These are phyloP conservation scores for Lachancea cidri DNA, from an alignment of 805 yeast genomes.

Conservation along the genomic window DNA sequence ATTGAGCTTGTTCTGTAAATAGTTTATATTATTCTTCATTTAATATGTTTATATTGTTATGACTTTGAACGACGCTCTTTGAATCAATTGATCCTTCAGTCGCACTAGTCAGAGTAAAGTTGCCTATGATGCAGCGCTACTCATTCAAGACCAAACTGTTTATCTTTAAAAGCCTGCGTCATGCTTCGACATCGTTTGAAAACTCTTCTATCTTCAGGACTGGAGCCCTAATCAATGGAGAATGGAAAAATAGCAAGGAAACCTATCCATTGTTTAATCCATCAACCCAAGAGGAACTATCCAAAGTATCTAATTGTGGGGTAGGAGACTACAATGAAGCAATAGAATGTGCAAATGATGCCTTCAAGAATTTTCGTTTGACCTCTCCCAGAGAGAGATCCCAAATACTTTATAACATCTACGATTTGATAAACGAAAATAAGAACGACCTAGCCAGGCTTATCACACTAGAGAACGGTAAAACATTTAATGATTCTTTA, in stretches of 20 bases:
- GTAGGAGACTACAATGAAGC: constrained; percentile 47
- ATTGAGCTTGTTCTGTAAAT: constrained; percentile 1
- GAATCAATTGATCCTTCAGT: no score
- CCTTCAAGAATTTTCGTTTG: constrained; percentile 49
- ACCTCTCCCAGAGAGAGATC: constrained; percentile 56
- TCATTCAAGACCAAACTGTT: not conserved
- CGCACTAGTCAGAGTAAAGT: no score
- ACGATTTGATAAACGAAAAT: constrained; percentile 50
- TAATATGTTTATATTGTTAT: not conserved
- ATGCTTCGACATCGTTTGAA: constrained; percentile 24
- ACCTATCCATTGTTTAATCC: constrained; percentile 61
- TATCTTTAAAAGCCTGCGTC: not conserved
- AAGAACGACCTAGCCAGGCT: constrained; percentile 60
- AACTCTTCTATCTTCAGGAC: constrained; percentile 44
- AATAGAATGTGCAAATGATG: constrained; percentile 46
- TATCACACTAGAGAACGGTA: constrained; percentile 69
- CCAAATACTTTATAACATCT: constrained; percentile 46
- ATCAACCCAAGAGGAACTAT: constrained; percentile 47
- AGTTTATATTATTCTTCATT: not conserved
- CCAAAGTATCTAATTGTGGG: constrained; percentile 47
- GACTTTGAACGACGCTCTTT: not conserved
- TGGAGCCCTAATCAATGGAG: constrained; percentile 55
- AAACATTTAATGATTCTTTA: constrained; percentile 61
- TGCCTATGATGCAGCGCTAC: no score
- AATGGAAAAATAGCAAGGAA: constrained; percentile 45